Percentiles rank a stretch among this genome's conserved stretches.
Evolutionary conservation across 1,284 basidiomycete genomes (phyloP).

Genomic region (Ganoderma leucocontextum): DNA sequence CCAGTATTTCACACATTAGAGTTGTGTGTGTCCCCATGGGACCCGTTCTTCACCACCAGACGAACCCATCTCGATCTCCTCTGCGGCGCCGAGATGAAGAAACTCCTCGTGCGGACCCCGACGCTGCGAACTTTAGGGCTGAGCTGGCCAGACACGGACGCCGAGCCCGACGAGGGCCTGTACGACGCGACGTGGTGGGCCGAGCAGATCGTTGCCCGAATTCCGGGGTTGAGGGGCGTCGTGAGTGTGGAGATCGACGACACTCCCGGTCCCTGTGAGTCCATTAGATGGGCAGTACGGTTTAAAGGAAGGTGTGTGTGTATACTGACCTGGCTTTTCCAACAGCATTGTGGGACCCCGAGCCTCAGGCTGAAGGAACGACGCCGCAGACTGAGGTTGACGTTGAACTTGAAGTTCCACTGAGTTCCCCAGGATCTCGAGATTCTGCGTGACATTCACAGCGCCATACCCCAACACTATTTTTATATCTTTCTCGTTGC

Average conservation of each 20-base stretch:
- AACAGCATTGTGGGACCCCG: background rate
- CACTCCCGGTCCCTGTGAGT: background rate
- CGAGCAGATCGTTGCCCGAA: background rate
- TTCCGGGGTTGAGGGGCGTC: background rate
- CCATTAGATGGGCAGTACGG: background rate
- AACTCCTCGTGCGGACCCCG: background rate
- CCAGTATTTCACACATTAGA: background rate
- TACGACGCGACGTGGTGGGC: background rate
- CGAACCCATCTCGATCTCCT: background rate
- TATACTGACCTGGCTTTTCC: background rate
- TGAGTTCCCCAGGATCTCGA: no score
- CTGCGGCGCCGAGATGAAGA: background rate
- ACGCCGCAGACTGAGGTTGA: no score
- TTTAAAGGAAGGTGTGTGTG: no score
- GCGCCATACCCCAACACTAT: no score
- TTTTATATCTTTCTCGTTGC: no score
- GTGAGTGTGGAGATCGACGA: background rate
- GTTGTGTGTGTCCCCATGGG: background rate
- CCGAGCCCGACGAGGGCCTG: background rate
- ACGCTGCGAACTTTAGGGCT: background rate
- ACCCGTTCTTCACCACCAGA: constrained; percentile 2
- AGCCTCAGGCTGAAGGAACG: background rate
- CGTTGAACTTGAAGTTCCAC: no score
- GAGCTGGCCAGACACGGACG: background rate
- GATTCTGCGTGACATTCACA: no score